phyloP scores from a whole-genome alignment of 1,284 basidiomycete genomes.

The Pterulicium gracile region DNA sequence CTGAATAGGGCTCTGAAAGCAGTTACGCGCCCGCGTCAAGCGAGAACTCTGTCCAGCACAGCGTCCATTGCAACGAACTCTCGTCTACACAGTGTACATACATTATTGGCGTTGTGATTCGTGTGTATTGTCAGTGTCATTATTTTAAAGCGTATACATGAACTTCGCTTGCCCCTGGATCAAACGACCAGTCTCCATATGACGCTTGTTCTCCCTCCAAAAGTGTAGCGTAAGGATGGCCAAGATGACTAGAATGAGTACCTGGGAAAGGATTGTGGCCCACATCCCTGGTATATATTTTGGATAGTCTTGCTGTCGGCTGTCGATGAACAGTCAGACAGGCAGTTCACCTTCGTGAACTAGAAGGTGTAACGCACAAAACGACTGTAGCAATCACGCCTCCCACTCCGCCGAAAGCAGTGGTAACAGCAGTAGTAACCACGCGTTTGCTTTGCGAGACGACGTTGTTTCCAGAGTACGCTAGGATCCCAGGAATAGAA shows the following conservation, averaged over 20 bases:
- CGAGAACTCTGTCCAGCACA: not conserved
- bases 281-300: conserved; percentile 12
- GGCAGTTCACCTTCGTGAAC: not conserved
- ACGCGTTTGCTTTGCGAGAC: conserved; percentile 30
- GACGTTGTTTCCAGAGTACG: conserved; percentile 33
- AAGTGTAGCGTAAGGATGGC: conserved; percentile 24
- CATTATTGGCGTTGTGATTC: too few relatives aligned
- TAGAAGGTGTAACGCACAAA: not conserved
- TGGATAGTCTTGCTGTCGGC: conserved; percentile 10
- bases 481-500: conserved; percentile 28
- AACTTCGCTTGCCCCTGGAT: conserved; percentile 30
- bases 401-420: conserved; percentile 29
- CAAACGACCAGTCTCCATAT: conserved; percentile 18
- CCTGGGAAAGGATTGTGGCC: conserved; percentile 28
- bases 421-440: conserved; percentile 28
- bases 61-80: not conserved
- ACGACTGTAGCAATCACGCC: conserved; percentile 14
- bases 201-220: conserved; percentile 22
- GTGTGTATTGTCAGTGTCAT: too few relatives aligned
- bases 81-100: too few relatives aligned
- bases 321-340: not conserved
- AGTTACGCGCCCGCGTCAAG: not conserved
- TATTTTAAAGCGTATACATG: conserved; percentile 29
- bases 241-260: conserved; percentile 24
- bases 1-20: not conserved